A percentile compares a stretch with the other conserved stretches of the same genome.
phyloP scores from a whole-genome alignment of 768 basidiomycete genomes.

The Kwoniella europaea region DNA sequence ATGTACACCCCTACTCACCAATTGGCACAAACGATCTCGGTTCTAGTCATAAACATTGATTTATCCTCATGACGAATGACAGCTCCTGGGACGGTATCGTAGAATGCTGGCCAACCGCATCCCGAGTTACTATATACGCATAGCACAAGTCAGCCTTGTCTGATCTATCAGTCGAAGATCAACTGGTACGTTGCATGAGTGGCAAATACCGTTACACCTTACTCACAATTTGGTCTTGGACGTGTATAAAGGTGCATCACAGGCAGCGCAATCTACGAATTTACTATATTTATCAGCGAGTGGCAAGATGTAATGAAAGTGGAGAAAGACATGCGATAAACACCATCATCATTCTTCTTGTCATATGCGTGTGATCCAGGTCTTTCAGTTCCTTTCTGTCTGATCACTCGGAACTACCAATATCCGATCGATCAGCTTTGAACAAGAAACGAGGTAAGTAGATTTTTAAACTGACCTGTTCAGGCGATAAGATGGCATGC shows the following conservation, averaged over 20 bases:
- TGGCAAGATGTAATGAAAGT: neutral
- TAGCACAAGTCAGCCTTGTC: neutral
- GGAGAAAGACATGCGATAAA: slow-evolving; percentile 62
- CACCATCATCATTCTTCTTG: slow-evolving; percentile 68
- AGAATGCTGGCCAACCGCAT: slow-evolving; percentile 98
- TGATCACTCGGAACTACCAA: slow-evolving; percentile 78
- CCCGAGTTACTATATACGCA: slow-evolving; percentile 67
- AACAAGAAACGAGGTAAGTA: neutral
- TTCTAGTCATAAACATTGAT: slow-evolving; percentile 69
- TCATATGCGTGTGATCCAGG: slow-evolving; percentile 81
- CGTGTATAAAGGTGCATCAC: slow-evolving; percentile 82
- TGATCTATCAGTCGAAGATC: neutral
- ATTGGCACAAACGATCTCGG: slow-evolving; percentile 84
- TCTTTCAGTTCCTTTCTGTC: slow-evolving; percentile 83
- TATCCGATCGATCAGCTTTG: slow-evolving; percentile 16
- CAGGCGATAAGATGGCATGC: slow-evolving; percentile 76
- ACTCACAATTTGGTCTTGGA: slow-evolving; percentile 78
- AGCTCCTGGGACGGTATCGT: slow-evolving; percentile 90
- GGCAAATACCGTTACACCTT: neutral
- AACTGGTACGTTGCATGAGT: neutral
- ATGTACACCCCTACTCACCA: slow-evolving; percentile 60
- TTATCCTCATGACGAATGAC: slow-evolving; percentile 75
- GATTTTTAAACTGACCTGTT: slow-evolving; percentile 68
- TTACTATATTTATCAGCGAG: neutral
- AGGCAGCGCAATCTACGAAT: slow-evolving; percentile 69